phyloP scores from a whole-genome alignment of 1,139 yeast genomes.

The Hyphopichia fennica region DNA sequence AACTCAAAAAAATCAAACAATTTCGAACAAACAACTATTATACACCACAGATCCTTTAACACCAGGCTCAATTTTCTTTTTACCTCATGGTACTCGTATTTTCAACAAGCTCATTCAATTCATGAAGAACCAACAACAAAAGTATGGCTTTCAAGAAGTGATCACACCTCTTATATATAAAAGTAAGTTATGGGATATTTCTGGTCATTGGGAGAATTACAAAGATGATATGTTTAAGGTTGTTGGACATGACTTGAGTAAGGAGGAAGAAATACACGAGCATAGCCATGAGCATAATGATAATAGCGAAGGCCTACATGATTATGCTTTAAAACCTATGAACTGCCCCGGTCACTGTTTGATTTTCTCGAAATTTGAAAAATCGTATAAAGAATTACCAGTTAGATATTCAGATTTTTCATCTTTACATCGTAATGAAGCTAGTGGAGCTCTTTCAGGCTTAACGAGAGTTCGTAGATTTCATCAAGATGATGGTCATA shows the following conservation, averaged over 20 bases:
- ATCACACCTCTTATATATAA: slow-evolving; percentile 90
- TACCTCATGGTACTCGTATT: slow-evolving; percentile 88
- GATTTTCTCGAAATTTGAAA: slow-evolving; percentile 76
- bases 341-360: slow-evolving; percentile 98
- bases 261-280: slow-evolving; percentile 23
- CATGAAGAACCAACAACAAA: slow-evolving; percentile 81
- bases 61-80: slow-evolving; percentile 86
- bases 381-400: slow-evolving; percentile 89
- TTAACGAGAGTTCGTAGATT: slow-evolving; percentile 92
- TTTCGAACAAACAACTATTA: slow-evolving; percentile 66
- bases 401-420: slow-evolving; percentile 89
- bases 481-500: slow-evolving; percentile 99
- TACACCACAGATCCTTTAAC: slow-evolving; percentile 76
- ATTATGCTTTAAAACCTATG: slow-evolving; percentile 92
- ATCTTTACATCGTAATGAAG: slow-evolving; percentile 92
- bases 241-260: slow-evolving; percentile 43
- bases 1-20: slow-evolving; percentile 44
- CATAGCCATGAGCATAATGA: slow-evolving; percentile 16
- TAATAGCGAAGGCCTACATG: slow-evolving; percentile 42
- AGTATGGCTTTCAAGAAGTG: slow-evolving; percentile 88
- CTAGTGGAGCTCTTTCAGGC: slow-evolving; percentile 93
- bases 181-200: slow-evolving; percentile 80
- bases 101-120: slow-evolving; percentile 76
- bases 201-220: slow-evolving; percentile 97
- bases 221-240: slow-evolving; percentile 93